Evolutionary conservation across 1,139 yeast genomes (phyloP), one percentile per base, ranked within the genome.

Genomic region (Kodamaea derodonti): DNA sequence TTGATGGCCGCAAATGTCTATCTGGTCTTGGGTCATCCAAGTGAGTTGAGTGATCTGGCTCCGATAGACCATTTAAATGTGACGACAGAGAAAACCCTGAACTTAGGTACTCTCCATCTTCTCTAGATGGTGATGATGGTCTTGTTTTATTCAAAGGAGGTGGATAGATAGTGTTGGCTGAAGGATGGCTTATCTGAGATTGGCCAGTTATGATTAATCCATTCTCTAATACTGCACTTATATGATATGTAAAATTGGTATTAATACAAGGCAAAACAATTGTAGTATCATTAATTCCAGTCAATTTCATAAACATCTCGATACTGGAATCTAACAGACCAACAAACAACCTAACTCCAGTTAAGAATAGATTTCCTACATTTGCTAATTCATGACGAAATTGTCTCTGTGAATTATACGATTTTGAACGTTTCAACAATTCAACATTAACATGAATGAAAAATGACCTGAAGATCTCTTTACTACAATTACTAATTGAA

Each of bases 141-240:
- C 70, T 41, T 1, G 73, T 64, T 26, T 45, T 55, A 27, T 52
- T 48, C 11, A 65, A 63, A 1, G 69, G 68, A 2, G 70, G 69
- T 4, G 71, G 68, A 37, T 63, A 62, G 13, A 42, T 36, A 16
- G 41, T 46, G 0, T 44, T 23, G 10, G 51, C 53, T 8, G 72
- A 63, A 2, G 97, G 97, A 57, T 90, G 97, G 0, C 96, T 87
- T 7, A 90, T 90, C 51, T 88, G 95, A 3, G 94, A 83, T 56
- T 90, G 97, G n/a, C 97, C 97, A 0, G 94, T 84, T 24, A 90
- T 83, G 3, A 84, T 65, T 6, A 75, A 65, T 1, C 94, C 95
- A 56, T 86, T 76, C 26, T 67, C 65, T 27, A 90, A 63, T 25
- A 75, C 49, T 0, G 96, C 97, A 38, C 94, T 80, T 14, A 90